phyloP scores from a whole-genome alignment of 768 basidiomycete genomes.

The Fomitopsis serialis region DNA sequence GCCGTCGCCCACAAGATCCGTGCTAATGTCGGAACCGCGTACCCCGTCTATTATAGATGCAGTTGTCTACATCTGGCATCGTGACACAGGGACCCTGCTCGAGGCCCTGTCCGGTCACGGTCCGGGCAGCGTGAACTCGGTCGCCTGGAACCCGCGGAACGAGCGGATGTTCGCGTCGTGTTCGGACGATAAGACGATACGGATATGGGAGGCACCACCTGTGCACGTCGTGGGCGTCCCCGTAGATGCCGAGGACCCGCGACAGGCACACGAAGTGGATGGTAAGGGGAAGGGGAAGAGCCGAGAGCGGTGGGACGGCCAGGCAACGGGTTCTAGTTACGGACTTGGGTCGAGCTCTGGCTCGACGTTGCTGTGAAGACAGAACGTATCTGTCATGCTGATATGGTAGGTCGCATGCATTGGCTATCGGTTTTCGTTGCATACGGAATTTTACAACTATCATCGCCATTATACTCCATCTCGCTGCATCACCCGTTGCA shows the following conservation, averaged over 20 bases:
- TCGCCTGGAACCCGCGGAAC: constrained; percentile 92
- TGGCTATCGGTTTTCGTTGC: neutral
- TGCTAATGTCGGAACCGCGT: neutral
- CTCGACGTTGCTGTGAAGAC: constrained; percentile 9
- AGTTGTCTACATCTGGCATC: constrained; percentile 94
- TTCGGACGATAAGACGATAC: constrained; percentile 87
- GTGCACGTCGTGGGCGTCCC: constrained; percentile 7
- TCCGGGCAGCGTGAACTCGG: constrained; percentile 88
- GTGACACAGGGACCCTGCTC: constrained; percentile 75
- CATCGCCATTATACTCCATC: neutral
- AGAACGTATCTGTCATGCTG: neutral
- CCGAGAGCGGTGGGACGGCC: constrained; percentile 11
- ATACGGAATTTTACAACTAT: neutral
- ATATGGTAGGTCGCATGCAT: neutral
- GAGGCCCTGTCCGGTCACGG: constrained; percentile 87
- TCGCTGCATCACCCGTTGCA: constrained; percentile 6
- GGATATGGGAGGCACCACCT: constrained; percentile 69
- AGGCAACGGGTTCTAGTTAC: constrained; percentile 6
- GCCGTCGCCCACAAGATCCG: neutral
- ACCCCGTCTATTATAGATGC: constrained; percentile 51
- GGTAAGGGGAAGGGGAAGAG: constrained; percentile 19
- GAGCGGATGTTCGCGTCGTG: constrained; percentile 94
- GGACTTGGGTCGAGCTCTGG: constrained; percentile 8
- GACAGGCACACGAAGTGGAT: constrained; percentile 9
- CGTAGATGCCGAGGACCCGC: constrained; percentile 3